Percentiles rank a stretch among this genome's conserved stretches.
These are phyloP conservation scores for Solanum neorickii DNA, from an alignment of 257 asterid genomes.

Conservation along the genomic window DNA sequence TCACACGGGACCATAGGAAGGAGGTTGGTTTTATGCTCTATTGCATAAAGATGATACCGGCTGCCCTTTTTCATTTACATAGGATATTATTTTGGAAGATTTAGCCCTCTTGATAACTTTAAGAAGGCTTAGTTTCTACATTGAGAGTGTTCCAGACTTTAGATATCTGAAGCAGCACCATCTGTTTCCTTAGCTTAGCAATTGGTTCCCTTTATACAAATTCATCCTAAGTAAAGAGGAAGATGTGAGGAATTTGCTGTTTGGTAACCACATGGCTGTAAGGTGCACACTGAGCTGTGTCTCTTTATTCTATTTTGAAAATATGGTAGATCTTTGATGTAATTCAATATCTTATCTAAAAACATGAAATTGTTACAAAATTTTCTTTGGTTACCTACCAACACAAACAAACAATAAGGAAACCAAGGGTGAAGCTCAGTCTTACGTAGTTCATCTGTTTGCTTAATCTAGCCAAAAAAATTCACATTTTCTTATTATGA, in stretches of 20 bases:
- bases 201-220: neutral
- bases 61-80: neutral
- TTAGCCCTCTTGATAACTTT: neutral
- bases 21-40: conserved; percentile 50
- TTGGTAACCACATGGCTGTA: neutral
- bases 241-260: neutral
- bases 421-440: neutral
- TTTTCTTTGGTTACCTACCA: neutral
- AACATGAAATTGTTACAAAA: neutral
- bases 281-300: neutral
- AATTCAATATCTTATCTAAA: neutral
- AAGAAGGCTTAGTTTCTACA: neutral
- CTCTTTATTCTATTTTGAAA: neutral
- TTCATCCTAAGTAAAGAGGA: neutral
- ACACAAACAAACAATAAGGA: neutral
- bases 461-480: neutral
- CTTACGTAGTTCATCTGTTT: neutral
- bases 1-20: conserved; percentile 91
- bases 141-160: neutral
- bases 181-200: neutral
- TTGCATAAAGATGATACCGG: neutral
- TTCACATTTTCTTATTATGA: neutral
- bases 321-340: neutral
- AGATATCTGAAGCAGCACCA: neutral
- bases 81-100: neutral